These are phyloP conservation scores for Eimeria falciformis DNA, from an alignment of 169 alveolate genomes.

Conservation along the genomic window DNA sequence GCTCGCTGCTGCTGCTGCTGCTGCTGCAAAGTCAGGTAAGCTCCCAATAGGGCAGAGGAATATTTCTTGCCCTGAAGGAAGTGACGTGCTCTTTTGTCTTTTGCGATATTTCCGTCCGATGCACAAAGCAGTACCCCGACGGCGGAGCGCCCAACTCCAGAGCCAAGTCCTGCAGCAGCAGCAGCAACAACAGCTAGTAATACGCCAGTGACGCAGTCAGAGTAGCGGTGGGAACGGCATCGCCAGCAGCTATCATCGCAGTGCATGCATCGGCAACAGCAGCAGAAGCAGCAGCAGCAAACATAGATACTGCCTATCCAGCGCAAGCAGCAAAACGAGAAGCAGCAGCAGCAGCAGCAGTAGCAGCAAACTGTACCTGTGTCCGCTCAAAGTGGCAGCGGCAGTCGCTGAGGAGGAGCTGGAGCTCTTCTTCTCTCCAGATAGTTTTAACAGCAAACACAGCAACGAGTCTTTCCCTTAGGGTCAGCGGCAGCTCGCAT, in stretches of 20 bases:
- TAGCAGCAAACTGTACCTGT: conserved; percentile 15
- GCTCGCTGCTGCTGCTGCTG: conserved; percentile 30
- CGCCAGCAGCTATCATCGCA: background rate
- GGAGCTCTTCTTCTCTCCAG: conserved; percentile 62
- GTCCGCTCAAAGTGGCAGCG: background rate
- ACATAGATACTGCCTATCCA: background rate
- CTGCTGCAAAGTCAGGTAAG: conserved; percentile 4
- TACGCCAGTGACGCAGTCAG: background rate
- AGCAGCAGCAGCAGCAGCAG: conserved; percentile 32
- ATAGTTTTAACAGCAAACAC: conserved; percentile 24
- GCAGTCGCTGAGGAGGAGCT: conserved; percentile 44
- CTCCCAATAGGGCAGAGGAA: conserved; percentile 55
- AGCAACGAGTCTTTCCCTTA: conserved; percentile 49
- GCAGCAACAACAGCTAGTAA: background rate
- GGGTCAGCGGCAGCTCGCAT: conserved; percentile 20
- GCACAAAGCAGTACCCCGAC: conserved; percentile 31
- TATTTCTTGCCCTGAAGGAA: conserved; percentile 20
- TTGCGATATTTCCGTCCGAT: conserved; percentile 25
- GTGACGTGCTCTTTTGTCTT: conserved; percentile 42
- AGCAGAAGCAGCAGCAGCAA: background rate
- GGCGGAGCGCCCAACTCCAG: conserved; percentile 57
- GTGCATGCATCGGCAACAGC: background rate
- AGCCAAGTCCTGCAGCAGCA: conserved; percentile 54
- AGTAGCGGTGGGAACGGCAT: conserved; percentile 8
- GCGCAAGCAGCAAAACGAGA: conserved; percentile 1